Evolutionary conservation across 176 grass and related monocot species (phyloP).

Genomic region (Areca catechu): DNA sequence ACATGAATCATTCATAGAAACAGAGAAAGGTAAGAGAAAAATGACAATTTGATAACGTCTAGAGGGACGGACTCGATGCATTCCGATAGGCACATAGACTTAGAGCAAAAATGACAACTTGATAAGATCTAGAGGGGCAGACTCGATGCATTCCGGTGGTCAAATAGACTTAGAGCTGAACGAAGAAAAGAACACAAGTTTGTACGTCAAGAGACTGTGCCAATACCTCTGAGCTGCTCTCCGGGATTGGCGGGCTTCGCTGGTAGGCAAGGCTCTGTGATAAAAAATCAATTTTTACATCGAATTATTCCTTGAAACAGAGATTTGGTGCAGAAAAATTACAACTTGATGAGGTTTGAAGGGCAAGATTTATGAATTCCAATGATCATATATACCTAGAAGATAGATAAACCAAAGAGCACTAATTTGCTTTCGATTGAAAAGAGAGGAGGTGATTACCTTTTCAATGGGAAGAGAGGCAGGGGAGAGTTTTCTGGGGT

Average conservation of each 20-base stretch:
- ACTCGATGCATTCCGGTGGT: too few species aligned
- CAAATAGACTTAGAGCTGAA: too few species aligned
- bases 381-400: too few species aligned
- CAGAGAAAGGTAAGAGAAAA: not conserved
- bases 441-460: not conserved
- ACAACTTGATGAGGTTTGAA: not conserved
- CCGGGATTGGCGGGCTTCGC: constrained; percentile 10
- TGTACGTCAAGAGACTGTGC: constrained; percentile 16
- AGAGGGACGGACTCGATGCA: not conserved
- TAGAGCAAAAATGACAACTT: too few species aligned
- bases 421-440: too few species aligned
- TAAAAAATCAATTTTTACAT: not conserved
- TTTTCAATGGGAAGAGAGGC: constrained; percentile 5
- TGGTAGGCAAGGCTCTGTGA: constrained; percentile 20
- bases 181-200: too few species aligned
- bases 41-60: not conserved
- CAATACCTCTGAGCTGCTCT: constrained; percentile 9
- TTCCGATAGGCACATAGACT: too few species aligned
- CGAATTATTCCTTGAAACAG: not conserved
- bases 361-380: not conserved
- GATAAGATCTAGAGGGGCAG: not conserved
- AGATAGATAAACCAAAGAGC: too few species aligned
- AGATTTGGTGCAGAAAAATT: too few species aligned
- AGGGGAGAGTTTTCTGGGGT: constrained; percentile 1
- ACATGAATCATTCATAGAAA: not conserved